Evolutionary conservation across 2,329 filamentous ascomycete species (phyloP), one percentile per base, ranked within the genome.

Genomic region (Pestalotiopsis sp.): DNA sequence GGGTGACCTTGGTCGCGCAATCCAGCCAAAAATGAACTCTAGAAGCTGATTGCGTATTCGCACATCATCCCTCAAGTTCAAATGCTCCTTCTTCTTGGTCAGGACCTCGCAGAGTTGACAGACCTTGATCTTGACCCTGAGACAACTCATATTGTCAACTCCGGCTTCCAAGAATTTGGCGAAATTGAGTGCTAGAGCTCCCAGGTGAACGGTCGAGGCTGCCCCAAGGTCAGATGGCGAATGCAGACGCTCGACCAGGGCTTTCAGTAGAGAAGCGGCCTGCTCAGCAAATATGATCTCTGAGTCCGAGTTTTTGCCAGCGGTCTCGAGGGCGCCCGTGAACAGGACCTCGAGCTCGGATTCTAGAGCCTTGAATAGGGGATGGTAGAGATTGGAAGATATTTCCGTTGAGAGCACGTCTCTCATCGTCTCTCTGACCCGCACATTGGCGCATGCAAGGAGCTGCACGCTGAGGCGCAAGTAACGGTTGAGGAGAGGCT

Each of bases 1-100:
- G 0, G 87, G 84, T 20, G 87, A 86, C 14, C 85, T 84, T 20
- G 89, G 88, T 12, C 89, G 84, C 31, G 89, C 86, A 72, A 92
- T 91, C 90, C 90, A 92, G 69, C 88, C 85, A 71, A 91, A 91
- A 45, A 92, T 88, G 69, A 89, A 89, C 75, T 92, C 90, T 12
- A 92, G 81, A 14, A 92, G 81, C 74, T 92, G 90, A 71, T 92
- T 92, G 66, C 90, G 83, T 73, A 91, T 90, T 36, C 89, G 86
- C 52, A 92, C 88, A 76, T 92, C 90, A 72, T 92, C 90, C 65
- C 90, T 85, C 12, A 92, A 80, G 72, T 91, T 92, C 57, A 92
- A 80, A 65, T 92, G 86, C 73, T 92, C 90, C 73, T 91, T 92
- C 72, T 90, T 86, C 76, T 86, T 87, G 13, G 87, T 90, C 41